Percentiles rank a stretch among this genome's conserved stretches.
phyloP scores from a whole-genome alignment of 805 yeast species.

The Hyphopichia homilentoma region DNA sequence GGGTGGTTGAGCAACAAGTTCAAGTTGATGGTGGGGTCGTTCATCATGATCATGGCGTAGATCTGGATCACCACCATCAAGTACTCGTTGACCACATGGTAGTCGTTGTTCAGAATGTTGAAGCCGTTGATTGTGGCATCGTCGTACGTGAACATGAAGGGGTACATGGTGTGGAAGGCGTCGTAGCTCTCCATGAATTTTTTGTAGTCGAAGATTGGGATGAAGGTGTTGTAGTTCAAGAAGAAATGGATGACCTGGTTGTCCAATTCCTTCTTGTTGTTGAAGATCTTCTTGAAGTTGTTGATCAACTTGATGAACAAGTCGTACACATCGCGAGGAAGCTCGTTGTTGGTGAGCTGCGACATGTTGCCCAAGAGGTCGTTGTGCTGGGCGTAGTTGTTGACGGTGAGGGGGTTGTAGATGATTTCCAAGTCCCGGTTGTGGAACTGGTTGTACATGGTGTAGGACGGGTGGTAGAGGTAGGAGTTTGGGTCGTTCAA shows the following conservation, averaged over 20 bases:
- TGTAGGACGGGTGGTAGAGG: conserved; percentile 36
- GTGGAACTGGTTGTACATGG: conserved; percentile 32
- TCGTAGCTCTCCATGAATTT: conserved; percentile 50
- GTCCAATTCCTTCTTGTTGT: conserved; percentile 39
- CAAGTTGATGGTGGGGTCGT: conserved; percentile 43
- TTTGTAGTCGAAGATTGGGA: conserved; percentile 54
- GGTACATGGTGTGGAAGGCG: conserved; percentile 45
- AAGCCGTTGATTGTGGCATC: conserved; percentile 46
- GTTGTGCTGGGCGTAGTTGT: conserved; percentile 13
- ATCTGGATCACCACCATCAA: conserved; percentile 44
- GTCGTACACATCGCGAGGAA: conserved; percentile 41
- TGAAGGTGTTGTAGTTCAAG: conserved; percentile 48
- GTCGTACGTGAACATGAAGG: conserved; percentile 44
- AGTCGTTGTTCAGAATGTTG: conserved; percentile 42
- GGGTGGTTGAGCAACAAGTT: conserved; percentile 36
- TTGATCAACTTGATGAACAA: conserved; percentile 41
- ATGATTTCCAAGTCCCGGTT: conserved; percentile 35
- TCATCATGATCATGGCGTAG: conserved; percentile 51
- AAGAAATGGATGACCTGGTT: conserved; percentile 47
- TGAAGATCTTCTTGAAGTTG: conserved; percentile 39
- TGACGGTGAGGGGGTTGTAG: conserved; percentile 37
- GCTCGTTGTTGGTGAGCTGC: conserved; percentile 13
- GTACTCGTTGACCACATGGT: conserved; percentile 38
- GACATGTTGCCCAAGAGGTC: conserved; percentile 8
- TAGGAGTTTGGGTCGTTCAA: conserved; percentile 41